Conservation (phyloP, 2,329 filamentous ascomycete species). For the Diplodia scrobiculata region DNA sequence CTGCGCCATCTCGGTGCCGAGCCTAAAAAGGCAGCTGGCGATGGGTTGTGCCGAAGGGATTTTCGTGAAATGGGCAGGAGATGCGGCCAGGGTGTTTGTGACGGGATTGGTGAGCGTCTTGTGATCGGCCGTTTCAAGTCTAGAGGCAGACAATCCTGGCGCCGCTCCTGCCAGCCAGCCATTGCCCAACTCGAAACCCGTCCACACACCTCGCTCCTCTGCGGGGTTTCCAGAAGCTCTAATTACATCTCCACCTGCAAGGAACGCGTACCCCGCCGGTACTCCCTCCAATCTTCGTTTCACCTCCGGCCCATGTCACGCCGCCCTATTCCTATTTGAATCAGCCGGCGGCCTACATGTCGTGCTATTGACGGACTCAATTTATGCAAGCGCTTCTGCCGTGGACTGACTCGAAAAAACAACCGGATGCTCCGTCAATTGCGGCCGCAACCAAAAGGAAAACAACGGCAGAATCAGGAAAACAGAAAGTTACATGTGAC, state of each 20-base stretch:
- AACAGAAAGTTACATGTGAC: not conserved
- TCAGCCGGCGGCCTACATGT: not conserved
- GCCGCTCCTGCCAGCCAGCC: not conserved
- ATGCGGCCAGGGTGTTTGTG: not conserved
- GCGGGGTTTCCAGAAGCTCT: slow-evolving; percentile 3
- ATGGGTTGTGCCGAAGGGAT: slow-evolving; percentile 11
- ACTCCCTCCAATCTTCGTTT: not conserved
- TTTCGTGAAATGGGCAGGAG: slow-evolving; percentile 14
- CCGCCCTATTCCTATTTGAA: not conserved
- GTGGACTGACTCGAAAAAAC: not conserved
- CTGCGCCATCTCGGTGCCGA: slow-evolving; percentile 20
- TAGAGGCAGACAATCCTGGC: not conserved
- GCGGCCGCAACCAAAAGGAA: not conserved
- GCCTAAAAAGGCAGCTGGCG: slow-evolving; percentile 10
- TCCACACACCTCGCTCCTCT: not conserved
- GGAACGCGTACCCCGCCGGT: slow-evolving; percentile 15
- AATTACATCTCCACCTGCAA: slow-evolving; percentile 20
- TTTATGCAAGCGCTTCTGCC: slow-evolving; percentile 1
- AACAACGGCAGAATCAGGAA: not conserved
- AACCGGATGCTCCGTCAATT: not conserved
- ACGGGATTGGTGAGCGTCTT: slow-evolving; percentile 10
- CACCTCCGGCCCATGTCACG: not conserved
- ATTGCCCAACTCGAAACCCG: too few relatives aligned
- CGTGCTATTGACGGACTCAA: not conserved
- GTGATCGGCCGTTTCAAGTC: slow-evolving; percentile 24